A percentile compares a stretch with the other conserved stretches of the same genome.
Evolutionary conservation across 2,329 filamentous ascomycete species (phyloP).

Genomic region (Monilinia fructicola): DNA sequence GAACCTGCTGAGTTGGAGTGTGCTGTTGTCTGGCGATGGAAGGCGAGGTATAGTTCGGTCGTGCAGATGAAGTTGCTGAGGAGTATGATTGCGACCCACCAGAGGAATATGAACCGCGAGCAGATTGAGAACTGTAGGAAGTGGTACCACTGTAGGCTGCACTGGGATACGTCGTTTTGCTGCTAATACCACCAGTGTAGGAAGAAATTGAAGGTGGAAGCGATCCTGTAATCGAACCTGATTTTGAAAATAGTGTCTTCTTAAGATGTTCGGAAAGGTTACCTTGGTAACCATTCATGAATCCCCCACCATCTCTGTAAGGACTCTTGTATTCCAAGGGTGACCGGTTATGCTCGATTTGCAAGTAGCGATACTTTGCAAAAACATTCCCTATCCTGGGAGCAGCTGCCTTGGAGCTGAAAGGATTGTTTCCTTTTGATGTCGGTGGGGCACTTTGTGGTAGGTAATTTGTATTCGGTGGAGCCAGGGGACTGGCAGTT

Average conservation of each 20-base stretch:
- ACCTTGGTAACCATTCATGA: constrained; percentile 61
- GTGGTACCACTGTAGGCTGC: background rate
- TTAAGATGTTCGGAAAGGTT: constrained; percentile 37
- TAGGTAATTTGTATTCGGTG: constrained; percentile 29
- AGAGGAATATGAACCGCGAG: constrained; percentile 11
- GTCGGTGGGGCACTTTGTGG: constrained; percentile 24
- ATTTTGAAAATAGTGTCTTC: constrained; percentile 35
- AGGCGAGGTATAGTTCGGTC: constrained; percentile 16
- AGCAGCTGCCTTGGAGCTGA: constrained; percentile 30
- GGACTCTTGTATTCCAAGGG: constrained; percentile 58
- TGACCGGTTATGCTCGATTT: constrained; percentile 59
- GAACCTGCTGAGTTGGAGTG: constrained; percentile 23
- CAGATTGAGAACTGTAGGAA: constrained; percentile 7
- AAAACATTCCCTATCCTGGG: constrained; percentile 27
- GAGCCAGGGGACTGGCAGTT: constrained; percentile 24
- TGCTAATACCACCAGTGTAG: constrained; percentile 14
- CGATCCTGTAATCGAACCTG: constrained; percentile 23
- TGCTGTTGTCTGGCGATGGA: constrained; percentile 24
- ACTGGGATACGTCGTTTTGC: constrained; percentile 1
- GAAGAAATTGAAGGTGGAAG: constrained; percentile 20
- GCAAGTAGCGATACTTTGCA: constrained; percentile 51
- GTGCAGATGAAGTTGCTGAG: constrained; percentile 17
- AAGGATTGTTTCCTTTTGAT: constrained; percentile 34
- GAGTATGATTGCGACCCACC: constrained; percentile 19
- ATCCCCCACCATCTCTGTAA: constrained; percentile 56